phyloP scores from a whole-genome alignment of 768 basidiomycete species.

The Kwoniella botswanensis region DNA sequence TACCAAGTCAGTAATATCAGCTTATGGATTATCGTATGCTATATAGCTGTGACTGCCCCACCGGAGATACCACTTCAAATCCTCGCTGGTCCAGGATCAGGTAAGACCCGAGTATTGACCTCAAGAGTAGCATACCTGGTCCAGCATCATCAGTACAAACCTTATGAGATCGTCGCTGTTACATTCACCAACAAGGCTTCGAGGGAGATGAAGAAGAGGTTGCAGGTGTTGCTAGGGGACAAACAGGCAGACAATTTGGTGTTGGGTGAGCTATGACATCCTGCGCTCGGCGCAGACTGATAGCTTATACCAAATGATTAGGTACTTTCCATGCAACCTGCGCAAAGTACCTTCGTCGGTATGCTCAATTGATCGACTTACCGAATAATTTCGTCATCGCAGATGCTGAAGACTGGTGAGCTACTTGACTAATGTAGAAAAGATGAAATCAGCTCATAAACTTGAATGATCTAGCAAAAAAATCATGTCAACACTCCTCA shows the following conservation, averaged over 20 bases:
- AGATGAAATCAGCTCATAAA: not conserved
- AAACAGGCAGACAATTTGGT: slow-evolving; percentile 64
- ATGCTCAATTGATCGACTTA: slow-evolving; percentile 67
- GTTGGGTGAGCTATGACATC: slow-evolving; percentile 58
- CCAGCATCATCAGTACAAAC: slow-evolving; percentile 45
- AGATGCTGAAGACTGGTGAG: slow-evolving; percentile 78
- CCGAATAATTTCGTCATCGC: slow-evolving; percentile 79
- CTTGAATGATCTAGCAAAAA: slow-evolving; percentile 65
- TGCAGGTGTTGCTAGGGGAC: slow-evolving; percentile 72
- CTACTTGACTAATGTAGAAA: not conserved
- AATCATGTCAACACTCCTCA: slow-evolving; percentile 67
- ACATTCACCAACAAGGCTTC: slow-evolving; percentile 92
- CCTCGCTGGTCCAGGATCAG: slow-evolving; percentile 78
- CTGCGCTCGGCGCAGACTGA: not conserved
- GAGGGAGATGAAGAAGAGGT: slow-evolving; percentile 77
- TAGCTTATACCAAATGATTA: slow-evolving; percentile 51
- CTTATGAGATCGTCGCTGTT: slow-evolving; percentile 59
- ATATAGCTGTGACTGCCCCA: slow-evolving; percentile 69
- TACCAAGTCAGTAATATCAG: slow-evolving; percentile 10
- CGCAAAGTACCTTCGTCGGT: slow-evolving; percentile 71
- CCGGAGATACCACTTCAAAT: slow-evolving; percentile 74
- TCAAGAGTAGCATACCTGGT: slow-evolving; percentile 58
- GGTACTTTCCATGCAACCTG: slow-evolving; percentile 83
- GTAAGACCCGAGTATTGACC: slow-evolving; percentile 61
- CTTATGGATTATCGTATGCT: not conserved